phyloP scores from a whole-genome alignment of 208 protist species.

The Leptomonas seymouri region DNA sequence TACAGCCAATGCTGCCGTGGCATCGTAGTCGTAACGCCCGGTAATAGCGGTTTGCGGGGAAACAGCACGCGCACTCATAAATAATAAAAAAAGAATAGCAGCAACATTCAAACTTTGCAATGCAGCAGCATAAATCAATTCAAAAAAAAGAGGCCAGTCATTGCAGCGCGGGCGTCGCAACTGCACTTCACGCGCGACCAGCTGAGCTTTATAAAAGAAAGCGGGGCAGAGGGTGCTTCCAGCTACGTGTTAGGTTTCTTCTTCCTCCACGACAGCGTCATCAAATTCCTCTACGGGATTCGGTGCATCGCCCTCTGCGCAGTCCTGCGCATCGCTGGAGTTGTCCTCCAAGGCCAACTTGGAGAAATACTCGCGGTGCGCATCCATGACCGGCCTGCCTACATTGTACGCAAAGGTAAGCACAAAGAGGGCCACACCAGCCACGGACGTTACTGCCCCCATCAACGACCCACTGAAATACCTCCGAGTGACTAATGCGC shows the following conservation, averaged over 20 bases:
- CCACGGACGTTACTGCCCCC: slow-evolving; percentile 29
- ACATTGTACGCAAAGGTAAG: slow-evolving; percentile 68
- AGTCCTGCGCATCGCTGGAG: background rate
- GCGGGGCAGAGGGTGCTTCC: no score
- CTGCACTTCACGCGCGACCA: no score
- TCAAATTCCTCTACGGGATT: slow-evolving; percentile 26
- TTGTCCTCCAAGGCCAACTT: background rate
- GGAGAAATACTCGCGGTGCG: slow-evolving; percentile 41
- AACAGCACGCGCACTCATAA: no score
- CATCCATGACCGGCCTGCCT: slow-evolving; percentile 63
- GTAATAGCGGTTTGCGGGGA: no score
- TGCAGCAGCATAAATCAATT: no score
- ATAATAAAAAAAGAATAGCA: no score
- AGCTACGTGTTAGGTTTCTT: background rate
- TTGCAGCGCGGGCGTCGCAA: no score
- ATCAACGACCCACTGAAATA: slow-evolving; percentile 50
- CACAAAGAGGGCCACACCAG: slow-evolving; percentile 38
- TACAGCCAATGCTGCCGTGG: no score
- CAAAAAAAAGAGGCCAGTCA: no score
- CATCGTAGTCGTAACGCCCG: no score
- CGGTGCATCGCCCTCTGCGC: background rate
- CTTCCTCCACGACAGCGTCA: slow-evolving; percentile 27
- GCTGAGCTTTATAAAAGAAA: no score
- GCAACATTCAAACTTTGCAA: no score
- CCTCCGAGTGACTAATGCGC: slow-evolving; percentile 11